Conservation (phyloP, 1,284 basidiomycete species). For the Malassezia psittaci region DNA sequence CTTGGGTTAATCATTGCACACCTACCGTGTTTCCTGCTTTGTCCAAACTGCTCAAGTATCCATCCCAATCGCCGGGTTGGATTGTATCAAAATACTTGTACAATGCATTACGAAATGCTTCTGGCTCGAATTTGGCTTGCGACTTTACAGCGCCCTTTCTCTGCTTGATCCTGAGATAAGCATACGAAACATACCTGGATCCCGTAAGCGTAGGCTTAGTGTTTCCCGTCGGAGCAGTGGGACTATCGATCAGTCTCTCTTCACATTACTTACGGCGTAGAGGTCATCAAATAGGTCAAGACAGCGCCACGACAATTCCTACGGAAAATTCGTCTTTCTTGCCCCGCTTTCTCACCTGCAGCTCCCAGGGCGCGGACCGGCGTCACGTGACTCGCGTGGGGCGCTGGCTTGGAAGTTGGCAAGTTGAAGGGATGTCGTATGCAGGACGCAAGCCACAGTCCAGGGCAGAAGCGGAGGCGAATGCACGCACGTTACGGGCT, state of each 20-base stretch:
- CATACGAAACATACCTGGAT: slow-evolving; percentile 21
- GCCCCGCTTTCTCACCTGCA: too few species aligned
- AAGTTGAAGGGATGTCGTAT: slow-evolving; percentile 26
- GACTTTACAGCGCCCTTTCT: slow-evolving; percentile 50
- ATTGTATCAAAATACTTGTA: slow-evolving; percentile 85
- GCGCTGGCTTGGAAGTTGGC: too few species aligned
- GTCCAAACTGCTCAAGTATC: slow-evolving; percentile 67
- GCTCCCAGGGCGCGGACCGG: too few species aligned
- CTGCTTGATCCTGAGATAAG: slow-evolving; percentile 15
- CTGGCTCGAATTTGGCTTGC: slow-evolving; percentile 54
- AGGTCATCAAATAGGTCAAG: slow-evolving; percentile 14
- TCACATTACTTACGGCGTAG: slow-evolving; percentile 18
- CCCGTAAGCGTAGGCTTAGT: slow-evolving; percentile 51
- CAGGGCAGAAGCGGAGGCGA: slow-evolving; percentile 42
- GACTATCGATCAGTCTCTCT: not conserved
- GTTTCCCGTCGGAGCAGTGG: slow-evolving; percentile 22
- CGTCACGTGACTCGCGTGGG: too few species aligned
- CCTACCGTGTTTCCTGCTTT: slow-evolving; percentile 66
- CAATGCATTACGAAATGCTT: slow-evolving; percentile 85
- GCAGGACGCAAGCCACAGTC: slow-evolving; percentile 31
- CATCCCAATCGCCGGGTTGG: slow-evolving; percentile 66
- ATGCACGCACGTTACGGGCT: slow-evolving; percentile 35
- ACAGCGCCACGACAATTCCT: not conserved
- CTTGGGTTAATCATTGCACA: not conserved
- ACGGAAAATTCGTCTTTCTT: too few species aligned